Evolutionary conservation across 1,284 basidiomycete genomes (phyloP), one percentile per base, ranked within the genome.

Genomic region (Malassezia psittaci): DNA sequence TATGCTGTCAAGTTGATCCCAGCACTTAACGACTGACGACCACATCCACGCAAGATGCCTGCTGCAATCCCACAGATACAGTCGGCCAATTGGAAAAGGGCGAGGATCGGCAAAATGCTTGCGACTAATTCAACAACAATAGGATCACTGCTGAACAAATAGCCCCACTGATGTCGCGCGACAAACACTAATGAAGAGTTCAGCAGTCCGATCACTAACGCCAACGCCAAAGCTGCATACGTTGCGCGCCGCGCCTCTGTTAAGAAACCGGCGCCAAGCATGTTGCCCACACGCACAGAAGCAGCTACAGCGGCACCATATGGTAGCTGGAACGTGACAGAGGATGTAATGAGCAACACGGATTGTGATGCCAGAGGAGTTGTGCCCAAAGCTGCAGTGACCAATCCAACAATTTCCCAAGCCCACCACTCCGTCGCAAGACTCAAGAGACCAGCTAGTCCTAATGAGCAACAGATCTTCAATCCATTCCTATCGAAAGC

Each of bases 341-440:
- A 77, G 24, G 79, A 81, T 50, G 83, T 86, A 8, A 85, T 82
- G 2, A 88, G 77, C 12, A 88, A 76, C 0, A 88, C 82, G 1
- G 84, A 85, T 67, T 88, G 80, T 11, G 80, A 78, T 0, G 81
- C 81, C 2, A 82, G 75, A 1, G 77, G 74, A 2, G 77, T 76
- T 0, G 80, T 76, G 32, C 75, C 74, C 13, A 75, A 65, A 32
- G 59, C 53, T 43, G 60, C 60, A 16, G 67, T 71, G 24, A 63
- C 60, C 6, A 65, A 56, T 19, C 63, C 44, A 83, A 86, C 37
- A 75, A 83, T 65, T 79, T 90, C 88, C 88, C 88, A 90, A 36
- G 84, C 84, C 87, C 88, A 90, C 89, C 88, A 91, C 72, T 91
- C 88, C 9, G 82, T 83, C 1, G 85, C 86, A 9, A 81, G 72